Evolutionary conservation across 306 rosid genomes (phyloP), one percentile per base, ranked within the genome.

Genomic region (Canavalia gladiata): DNA sequence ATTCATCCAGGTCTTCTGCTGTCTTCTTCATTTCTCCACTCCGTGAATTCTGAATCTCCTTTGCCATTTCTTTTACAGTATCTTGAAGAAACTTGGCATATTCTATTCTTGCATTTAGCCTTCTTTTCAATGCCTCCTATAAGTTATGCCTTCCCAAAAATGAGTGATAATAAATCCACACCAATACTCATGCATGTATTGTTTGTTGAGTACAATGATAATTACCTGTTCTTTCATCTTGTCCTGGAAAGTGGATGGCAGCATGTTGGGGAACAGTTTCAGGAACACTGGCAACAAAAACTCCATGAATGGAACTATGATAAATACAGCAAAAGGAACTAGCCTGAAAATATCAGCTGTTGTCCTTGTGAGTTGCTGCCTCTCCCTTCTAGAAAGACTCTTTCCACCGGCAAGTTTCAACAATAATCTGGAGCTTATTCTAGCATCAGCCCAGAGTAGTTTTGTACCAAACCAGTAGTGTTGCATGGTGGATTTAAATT

Each of bases 21-120:
- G 98, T 92, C 86, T 89, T 74, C 78, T 92, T 94, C 62, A 78
- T 41, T 75, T 94, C 96, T 86, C 98, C 98, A 84, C 94, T 89
- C 67, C 86, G 83, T n/a, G 93, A 84, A 84, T 85, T 90, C 46
- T 92, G 92, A 78, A 94, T 85, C 88, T 94, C 98, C 81, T 94
- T 89, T 60, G 97, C 97, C 98, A 94, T 94, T 88, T 94, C 97
- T 87, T 90, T 90, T 33, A 90, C 97, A 0, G 97, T 94, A 37
- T 92, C 98, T 77, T 94, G 98, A 57, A 94, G 98, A 73, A 94
- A 90, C 86, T 88, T 92, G 65, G 98, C 97, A 63, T 92, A 94
- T 63, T 94, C 95, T 74, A 94, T 94, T 84, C 97, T 89, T 82
- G 96, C 95, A 68, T 89, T 94, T 33, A 94, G 86, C 87, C 84